These are phyloP conservation scores for Verbena officinalis DNA, from an alignment of 257 asterid species.

Conservation along the genomic window DNA sequence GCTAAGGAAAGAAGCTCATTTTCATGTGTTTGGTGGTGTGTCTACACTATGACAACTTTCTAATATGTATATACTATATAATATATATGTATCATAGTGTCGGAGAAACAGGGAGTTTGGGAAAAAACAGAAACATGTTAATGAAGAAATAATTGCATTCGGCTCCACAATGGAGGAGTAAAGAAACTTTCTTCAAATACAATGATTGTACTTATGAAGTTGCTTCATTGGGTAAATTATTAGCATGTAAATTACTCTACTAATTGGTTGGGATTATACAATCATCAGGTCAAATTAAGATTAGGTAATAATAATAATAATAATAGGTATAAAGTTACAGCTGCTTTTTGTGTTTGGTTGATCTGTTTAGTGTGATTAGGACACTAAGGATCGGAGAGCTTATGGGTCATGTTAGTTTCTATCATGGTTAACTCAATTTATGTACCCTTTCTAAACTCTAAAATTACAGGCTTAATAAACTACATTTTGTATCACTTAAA, in stretches of 20 bases:
- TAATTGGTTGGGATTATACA: conserved; percentile 23
- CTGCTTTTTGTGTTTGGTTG: neutral
- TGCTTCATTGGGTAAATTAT: conserved; percentile 27
- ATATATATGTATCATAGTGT: neutral
- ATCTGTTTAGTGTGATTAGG: neutral
- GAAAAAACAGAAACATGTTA: neutral
- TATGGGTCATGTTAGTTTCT: too few species aligned
- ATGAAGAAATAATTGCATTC: neutral
- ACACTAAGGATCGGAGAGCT: too few species aligned
- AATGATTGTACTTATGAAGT: conserved; percentile 19
- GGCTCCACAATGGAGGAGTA: conserved; percentile 6
- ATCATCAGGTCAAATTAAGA: conserved; percentile 23
- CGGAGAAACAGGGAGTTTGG: neutral
- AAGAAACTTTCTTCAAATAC: conserved; percentile 20
- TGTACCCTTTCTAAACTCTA: too few species aligned
- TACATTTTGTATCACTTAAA: too few species aligned
- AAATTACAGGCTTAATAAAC: too few species aligned
- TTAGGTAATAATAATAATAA: neutral
- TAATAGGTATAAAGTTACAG: neutral
- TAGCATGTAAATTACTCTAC: neutral
- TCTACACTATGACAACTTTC: conserved; percentile 16
- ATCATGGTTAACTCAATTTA: too few species aligned
- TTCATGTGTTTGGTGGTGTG: neutral
- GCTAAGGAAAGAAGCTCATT: neutral
- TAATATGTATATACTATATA: neutral